Percentiles rank a stretch among this genome's conserved stretches.
Conservation (phyloP, 2,329 filamentous ascomycete species). For the Mycosphaerelloides madeirae region DNA sequence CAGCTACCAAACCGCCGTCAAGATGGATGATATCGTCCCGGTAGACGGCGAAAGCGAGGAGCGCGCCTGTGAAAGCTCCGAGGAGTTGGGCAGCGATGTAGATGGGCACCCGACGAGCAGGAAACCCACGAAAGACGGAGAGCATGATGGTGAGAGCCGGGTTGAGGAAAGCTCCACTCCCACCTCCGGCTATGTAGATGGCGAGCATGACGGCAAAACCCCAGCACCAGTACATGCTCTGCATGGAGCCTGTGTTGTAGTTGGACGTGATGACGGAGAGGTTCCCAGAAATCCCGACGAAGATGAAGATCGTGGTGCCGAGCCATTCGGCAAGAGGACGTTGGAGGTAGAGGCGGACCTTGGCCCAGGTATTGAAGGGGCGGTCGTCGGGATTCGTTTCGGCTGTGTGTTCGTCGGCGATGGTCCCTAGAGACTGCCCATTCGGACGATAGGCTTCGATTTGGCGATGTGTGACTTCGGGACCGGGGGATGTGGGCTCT, state of each 20-base stretch:
- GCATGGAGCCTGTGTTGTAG: conserved; percentile 16
- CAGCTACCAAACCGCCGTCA: conserved; percentile 36
- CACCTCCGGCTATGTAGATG: conserved; percentile 39
- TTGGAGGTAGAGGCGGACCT: conserved; percentile 47
- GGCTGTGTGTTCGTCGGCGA: conserved; percentile 9
- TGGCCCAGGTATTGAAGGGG: conserved; percentile 47
- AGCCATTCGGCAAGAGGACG: conserved; percentile 61
- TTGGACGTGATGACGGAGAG: conserved; percentile 40
- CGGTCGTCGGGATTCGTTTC: conserved; percentile 7
- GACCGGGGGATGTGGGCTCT: no score
- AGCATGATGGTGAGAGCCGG: conserved; percentile 43
- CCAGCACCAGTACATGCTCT: conserved; percentile 40
- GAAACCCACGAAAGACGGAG: conserved; percentile 49
- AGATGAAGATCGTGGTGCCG: conserved; percentile 38
- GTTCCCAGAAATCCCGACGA: conserved; percentile 24
- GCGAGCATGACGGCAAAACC: conserved; percentile 52
- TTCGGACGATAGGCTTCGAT: conserved; percentile 7
- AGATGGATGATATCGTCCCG: conserved; percentile 33
- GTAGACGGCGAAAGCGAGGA: conserved; percentile 45
- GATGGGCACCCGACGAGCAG: conserved; percentile 46
- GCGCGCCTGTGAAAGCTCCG: conserved; percentile 47
- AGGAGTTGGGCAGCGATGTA: conserved; percentile 52
- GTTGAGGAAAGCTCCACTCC: conserved; percentile 47
- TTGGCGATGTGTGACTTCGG: neutral
- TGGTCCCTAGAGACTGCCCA: conserved; percentile 7